These are phyloP conservation scores for Immersiporthe knoxdaviesiana DNA, from an alignment of 2,329 filamentous ascomycete species.

Conservation along the genomic window DNA sequence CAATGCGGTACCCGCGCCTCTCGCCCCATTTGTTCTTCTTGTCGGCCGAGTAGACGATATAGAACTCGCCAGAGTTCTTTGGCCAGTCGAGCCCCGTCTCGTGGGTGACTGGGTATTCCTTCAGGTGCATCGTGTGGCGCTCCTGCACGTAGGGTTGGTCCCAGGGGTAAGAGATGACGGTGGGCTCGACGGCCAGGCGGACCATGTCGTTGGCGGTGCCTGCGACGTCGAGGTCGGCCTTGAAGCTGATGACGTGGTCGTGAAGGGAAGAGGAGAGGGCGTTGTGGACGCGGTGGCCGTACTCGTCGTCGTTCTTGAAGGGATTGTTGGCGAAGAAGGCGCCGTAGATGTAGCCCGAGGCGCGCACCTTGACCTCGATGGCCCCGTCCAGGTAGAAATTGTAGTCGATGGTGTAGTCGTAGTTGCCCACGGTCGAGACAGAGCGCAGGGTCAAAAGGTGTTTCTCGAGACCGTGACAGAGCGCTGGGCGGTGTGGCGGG, in stretches of 20 bases:
- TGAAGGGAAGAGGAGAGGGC: slow-evolving; percentile 42
- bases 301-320: slow-evolving; percentile 39
- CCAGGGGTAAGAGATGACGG: slow-evolving; percentile 33
- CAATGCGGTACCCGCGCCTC: slow-evolving; percentile 47
- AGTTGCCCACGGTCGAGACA: slow-evolving; percentile 48
- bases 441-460: slow-evolving; percentile 42
- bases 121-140: slow-evolving; percentile 29
- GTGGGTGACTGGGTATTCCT: slow-evolving; percentile 19
- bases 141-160: slow-evolving; percentile 26
- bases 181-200: slow-evolving; percentile 40
- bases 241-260: slow-evolving; percentile 45
- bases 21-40: slow-evolving; percentile 46
- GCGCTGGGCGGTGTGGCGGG: slow-evolving; percentile 40
- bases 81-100: slow-evolving; percentile 30
- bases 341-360: slow-evolving; percentile 44
- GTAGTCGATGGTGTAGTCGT: slow-evolving; percentile 46
- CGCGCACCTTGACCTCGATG: slow-evolving; percentile 43
- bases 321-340: slow-evolving; percentile 37
- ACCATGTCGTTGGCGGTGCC: slow-evolving; percentile 39
- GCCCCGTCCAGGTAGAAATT: slow-evolving; percentile 42
- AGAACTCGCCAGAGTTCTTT: slow-evolving; percentile 45
- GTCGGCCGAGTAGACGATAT: slow-evolving; percentile 40
- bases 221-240: slow-evolving; percentile 46
- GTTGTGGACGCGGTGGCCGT: slow-evolving; percentile 41
- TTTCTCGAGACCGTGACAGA: slow-evolving; percentile 37